A percentile compares a stretch with the other conserved stretches of the same genome.
phyloP scores from a whole-genome alignment of 768 basidiomycete genomes.

The Galerina marginata region DNA sequence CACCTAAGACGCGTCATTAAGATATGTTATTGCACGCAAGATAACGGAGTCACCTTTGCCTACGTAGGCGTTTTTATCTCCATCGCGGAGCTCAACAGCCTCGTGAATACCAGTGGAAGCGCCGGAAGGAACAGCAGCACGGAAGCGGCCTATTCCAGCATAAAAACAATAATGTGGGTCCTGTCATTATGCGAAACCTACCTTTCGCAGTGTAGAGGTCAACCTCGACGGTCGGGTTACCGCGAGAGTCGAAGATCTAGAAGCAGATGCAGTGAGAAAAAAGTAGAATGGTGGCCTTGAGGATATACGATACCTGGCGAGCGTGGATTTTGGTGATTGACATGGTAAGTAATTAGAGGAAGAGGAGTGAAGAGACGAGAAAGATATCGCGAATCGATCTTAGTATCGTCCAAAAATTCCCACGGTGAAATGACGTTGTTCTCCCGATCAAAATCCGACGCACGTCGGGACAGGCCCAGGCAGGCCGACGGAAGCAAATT shows the following conservation, averaged over 20 bases:
- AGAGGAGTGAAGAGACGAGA: constrained; percentile 28
- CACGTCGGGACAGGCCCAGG: neutral
- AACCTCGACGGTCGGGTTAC: constrained; percentile 96
- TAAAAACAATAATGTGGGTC: neutral
- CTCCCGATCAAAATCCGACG: constrained; percentile 27
- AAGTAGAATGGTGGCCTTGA: constrained; percentile 3
- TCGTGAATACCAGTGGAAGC: constrained; percentile 98
- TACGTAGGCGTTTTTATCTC: constrained; percentile 89
- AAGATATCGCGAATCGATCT: constrained; percentile 44
- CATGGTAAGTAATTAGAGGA: constrained; percentile 60
- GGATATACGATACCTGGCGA: constrained; percentile 71
- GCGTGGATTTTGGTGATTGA: constrained; percentile 91
- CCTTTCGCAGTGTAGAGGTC: constrained; percentile 90
- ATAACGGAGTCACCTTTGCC: constrained; percentile 81
- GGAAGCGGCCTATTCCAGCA: constrained; percentile 74
- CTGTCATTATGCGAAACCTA: constrained; percentile 33
- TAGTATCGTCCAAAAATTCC: constrained; percentile 42
- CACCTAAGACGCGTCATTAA: constrained; percentile 59
- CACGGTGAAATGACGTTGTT: constrained; percentile 34
- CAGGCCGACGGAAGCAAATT: no score
- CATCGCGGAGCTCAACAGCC: constrained; percentile 98
- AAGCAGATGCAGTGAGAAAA: constrained; percentile 3
- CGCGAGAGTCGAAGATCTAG: constrained; percentile 99
- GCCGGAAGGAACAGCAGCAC: constrained; percentile 95
- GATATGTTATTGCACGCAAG: neutral